phyloP scores from a whole-genome alignment of 495 filamentous ascomycete species.

The Monascus purpureus region DNA sequence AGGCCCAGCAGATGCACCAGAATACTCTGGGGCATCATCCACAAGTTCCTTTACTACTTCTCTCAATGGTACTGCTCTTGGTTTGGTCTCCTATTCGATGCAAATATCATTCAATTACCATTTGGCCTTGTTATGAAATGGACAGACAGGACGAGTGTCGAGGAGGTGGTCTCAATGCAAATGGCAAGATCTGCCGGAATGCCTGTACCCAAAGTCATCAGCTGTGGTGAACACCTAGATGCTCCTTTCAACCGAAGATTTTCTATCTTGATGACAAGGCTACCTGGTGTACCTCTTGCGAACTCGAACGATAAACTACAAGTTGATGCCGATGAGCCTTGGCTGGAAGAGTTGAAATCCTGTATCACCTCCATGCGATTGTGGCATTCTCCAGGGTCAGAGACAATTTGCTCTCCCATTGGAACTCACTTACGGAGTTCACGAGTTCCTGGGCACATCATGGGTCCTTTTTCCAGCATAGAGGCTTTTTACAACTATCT shows the following conservation, averaged over 20 bases:
- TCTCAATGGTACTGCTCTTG: conserved; percentile 16
- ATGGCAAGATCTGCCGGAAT: conserved; percentile 22
- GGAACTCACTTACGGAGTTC: conserved; percentile 4
- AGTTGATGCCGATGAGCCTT: conserved; percentile 7
- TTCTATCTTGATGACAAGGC: conserved; percentile 9
- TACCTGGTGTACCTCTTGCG: conserved; percentile 6
- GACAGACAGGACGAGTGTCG: conserved; percentile 23
- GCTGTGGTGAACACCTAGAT: conserved; percentile 25
- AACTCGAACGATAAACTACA: conserved; percentile 4
- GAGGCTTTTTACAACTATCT: conserved; percentile 6
- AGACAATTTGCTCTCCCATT: conserved; percentile 5
- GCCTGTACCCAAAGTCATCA: conserved; percentile 25
- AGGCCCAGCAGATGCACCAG: conserved; percentile 2
- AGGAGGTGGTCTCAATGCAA: conserved; percentile 25
- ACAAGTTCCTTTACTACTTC: conserved; percentile 9
- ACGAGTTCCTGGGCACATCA: conserved; percentile 6
- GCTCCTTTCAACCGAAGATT: conserved; percentile 6
- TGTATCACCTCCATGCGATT: conserved; percentile 8
- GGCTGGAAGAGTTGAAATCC: conserved; percentile 7
- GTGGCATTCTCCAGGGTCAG: conserved; percentile 4
- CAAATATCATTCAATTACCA: conserved; percentile 13
- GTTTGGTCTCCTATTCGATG: conserved; percentile 9
- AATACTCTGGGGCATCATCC: conserved; percentile 14
- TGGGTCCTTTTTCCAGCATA: conserved; percentile 8
- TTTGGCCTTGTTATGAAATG: conserved; percentile 27